Evolutionary conservation across 225 moss, liverwort and hornwort species (phyloP), one percentile per base, ranked within the genome.

Genomic region (Climacium dendroides): DNA sequence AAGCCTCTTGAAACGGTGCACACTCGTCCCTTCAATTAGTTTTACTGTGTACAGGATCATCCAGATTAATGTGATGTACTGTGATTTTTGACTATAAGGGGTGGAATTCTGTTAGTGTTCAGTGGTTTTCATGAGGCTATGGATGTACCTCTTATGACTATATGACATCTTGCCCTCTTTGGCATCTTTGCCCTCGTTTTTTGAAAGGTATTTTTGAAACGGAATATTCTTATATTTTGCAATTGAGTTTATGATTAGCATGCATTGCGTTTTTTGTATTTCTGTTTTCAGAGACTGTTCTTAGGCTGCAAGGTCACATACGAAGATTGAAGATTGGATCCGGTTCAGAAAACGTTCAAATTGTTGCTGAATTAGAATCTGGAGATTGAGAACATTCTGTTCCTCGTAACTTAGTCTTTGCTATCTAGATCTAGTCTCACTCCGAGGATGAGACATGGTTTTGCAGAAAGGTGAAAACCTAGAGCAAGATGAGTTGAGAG

Each of bases 401-500:
- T 50, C 15, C 63, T 39, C 52, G 63, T 23, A 63, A 30, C 60
- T n/a, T 76, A 48, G 52, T 50, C 37, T 76, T 61, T 20, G 60
- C 47, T 72, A 73, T 55, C 55, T 78, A 71, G 83, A 32, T 83
- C 52, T 41, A 50, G 43, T 60, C 82, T 85, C 45, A 73, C 66
- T 41, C 26, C 78, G 39, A 78, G 48, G 29, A 67, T 81, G 76
- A 74, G 79, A 32, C 23, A 41, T 75, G 29, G 28, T 80, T 84
- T 73, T 81, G 79, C 87, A 92, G 91, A 92, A 96, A 90, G 96
- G 96, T 81, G 90, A 82, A 74, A 96, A 91, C 82, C 61, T 92
- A n/a, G 97, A 96, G 89, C 97, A 94, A 93, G 95, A 96, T 86
- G 92, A 95, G 78, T 85, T 99, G 90, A 89, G 95, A 87, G 91